Evolutionary conservation across 179 eudicot genomes (phyloP), one percentile per base, ranked within the genome.

Genomic region (Spinacia oleracea): DNA sequence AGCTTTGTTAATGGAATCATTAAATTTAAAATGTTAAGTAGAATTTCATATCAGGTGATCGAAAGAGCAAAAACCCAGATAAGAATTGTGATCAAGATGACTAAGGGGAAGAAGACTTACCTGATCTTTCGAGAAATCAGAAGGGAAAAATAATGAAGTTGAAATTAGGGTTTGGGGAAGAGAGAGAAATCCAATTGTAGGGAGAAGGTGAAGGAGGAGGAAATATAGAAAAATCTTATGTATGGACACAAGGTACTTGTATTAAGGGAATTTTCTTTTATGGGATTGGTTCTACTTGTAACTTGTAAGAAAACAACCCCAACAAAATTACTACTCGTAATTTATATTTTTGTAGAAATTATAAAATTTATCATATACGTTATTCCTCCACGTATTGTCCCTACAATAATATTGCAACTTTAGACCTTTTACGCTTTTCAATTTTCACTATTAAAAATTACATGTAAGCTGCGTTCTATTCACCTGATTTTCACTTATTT

Each of bases 91-190:
- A 84, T 78, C 79, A 86, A 79, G 40, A 31, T 58, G 76, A 73
- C 53, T 51, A 74, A 55, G 70, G 21, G 65, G 29, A 8, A 55
- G 59, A 50, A 48, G 74, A 64, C 35, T 83, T 81, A 86, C 90
- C 90, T 81, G 90, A 87, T 87, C 83, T 77, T 76, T 42, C 9
- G 53, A 46, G 74, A 31, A 71, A 27, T 46, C 40, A 68, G 76
- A 51, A 50, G 45, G 34, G 32, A 34, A 59, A 43, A 66, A 70
- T 25, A 6, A 29, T 45, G 80, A 87, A 48, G 60, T 79, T 77
- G 67, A 74, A 77, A 80, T 83, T 89, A 83, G 89, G 87, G 88
- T 83, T 86, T 85, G 78, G 62, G 63, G 67, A 60, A 79, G 80
- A 71, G 81, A 78, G 81, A 65, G 77, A 42, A 74, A 73, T 62